Base-by-base conservation (phyloP, 176 grass and related monocot genomes). In the Paspalum notatum region DNA sequence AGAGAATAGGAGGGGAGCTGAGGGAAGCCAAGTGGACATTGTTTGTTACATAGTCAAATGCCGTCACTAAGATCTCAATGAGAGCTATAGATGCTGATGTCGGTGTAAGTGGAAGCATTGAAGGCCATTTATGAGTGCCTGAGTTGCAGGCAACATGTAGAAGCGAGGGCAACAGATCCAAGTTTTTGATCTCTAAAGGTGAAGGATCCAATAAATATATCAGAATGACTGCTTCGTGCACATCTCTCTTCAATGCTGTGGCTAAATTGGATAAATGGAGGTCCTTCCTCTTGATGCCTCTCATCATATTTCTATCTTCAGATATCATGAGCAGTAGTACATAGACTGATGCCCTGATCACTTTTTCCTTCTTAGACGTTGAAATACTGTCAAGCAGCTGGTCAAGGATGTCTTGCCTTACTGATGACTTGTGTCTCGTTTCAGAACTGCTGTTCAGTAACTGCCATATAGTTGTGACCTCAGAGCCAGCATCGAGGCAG, bases 21-120 rank as follows among this genome's bases (percentile, higher is more conserved):
- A 99, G 85, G n/a, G 82, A 67, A 78, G 88, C 90, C 71, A 99
- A 91, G 85, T 95, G 92, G 55, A 99, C 79, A 79, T 95, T 99
- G 63, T 99, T 99, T 1, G 96, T 99, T 83, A 99, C 90, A 91
- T 99, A 95, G 85, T 99, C 96, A 6, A 95, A 99, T 86, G 96
- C 90, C 45, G 96, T 99, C 58, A 99, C 96, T 62, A 99, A 77
- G 56, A 93, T 88, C 83, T 99, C 96, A 81, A 99, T 99, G 84
- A 99, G 90, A 54, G 92, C 88, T 89, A 99, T 93, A 25, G 96
- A 99, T 80, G 96, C 96, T 38, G 96, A 94, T 86, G 86, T 91
- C 0, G 96, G 92, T 41, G 96, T 91, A n/a, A 99, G n/a, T 49
- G 90, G 90, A 66, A 95, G 86, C 80, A 78, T 44, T 17, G 71